A percentile compares a stretch with the other conserved stretches of the same genome.
These are phyloP conservation scores for Tulasnella sp. DNA, from an alignment of 768 basidiomycete genomes.

Conservation along the genomic window DNA sequence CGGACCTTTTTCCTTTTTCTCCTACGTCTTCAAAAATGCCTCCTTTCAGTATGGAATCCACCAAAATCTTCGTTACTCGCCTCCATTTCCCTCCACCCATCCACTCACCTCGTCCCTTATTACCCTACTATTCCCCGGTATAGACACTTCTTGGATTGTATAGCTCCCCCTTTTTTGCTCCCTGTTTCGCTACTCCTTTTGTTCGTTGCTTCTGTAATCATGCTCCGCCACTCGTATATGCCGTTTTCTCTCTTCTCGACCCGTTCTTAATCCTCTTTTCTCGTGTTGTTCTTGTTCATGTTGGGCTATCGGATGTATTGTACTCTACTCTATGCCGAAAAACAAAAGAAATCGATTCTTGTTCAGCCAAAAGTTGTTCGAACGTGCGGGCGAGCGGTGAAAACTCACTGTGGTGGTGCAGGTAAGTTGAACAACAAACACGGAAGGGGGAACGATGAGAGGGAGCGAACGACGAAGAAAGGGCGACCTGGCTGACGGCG, in stretches of 20 bases:
- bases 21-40: neutral
- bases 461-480: neutral
- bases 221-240: neutral
- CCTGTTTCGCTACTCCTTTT: neutral
- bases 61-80: neutral
- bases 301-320: constrained; percentile 1
- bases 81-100: neutral
- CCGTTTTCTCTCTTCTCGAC: neutral
- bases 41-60: neutral
- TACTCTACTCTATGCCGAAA: constrained; percentile 6
- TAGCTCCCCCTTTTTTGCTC: constrained; percentile 3
- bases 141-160: constrained; percentile 9
- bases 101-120: neutral
- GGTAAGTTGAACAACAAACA: neutral
- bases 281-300: neutral
- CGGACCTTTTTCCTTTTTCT: neutral
- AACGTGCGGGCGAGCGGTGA: neutral
- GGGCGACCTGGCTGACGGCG: neutral
- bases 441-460: neutral
- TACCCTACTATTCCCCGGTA: constrained; percentile 8
- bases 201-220: neutral
- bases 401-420: neutral
- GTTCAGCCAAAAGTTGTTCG: neutral
- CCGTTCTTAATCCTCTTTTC: neutral
- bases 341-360: neutral